Evolutionary conservation across 2,329 filamentous ascomycete species (phyloP), one percentile per base, ranked within the genome.

Genomic region (Conoideocrella luteorostrata): DNA sequence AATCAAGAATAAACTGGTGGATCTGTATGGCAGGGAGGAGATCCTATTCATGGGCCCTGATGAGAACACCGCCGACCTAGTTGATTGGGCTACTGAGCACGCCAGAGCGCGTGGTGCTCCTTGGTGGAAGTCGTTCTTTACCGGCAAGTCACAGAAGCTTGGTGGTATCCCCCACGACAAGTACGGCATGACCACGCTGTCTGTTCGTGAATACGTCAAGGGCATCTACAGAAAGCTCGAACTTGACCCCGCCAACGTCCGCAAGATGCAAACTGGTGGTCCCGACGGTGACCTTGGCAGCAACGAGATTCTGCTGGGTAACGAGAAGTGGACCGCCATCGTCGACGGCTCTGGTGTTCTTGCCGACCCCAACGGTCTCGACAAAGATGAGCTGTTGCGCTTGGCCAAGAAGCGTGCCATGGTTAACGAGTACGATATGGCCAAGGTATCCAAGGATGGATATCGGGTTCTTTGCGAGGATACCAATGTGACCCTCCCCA

Each of bases 51-150:
- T 98, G 88, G 93, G 93, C 26, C 93, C 93, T 1, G 93, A 98
- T 54, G 93, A 98, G 80, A 98, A 98, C 70, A 98, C 93, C 1
- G 93, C 93, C 18, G 88, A 95, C 58, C 77, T 98, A 26, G 93
- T 98, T 41, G 83, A 98, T 67, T 98, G 93, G 93, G 93, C 93
- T n/a, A 98, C 93, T 2, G 84, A 93, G 65, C 93, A 98, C 65
- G 93, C 93, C 48, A 81, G 88, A 41, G 71, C 72, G 49, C 83
- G 93, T 55, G 89, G 89, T 36, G 93, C 93, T 4, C 88, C 89
- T 22, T 98, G 91, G 88, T 98, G 93, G 93, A 98, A 98, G 75
- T 98, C 93, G 0, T 98, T 98, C 79, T 98, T 98, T 76, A 98
- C 93, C 2, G 93, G 93, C 59, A 98, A 98, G 77, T 95, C 88